Evolutionary conservation across 1,284 basidiomycete genomes (phyloP).

Genomic region (Heterobasidion parviporum): DNA sequence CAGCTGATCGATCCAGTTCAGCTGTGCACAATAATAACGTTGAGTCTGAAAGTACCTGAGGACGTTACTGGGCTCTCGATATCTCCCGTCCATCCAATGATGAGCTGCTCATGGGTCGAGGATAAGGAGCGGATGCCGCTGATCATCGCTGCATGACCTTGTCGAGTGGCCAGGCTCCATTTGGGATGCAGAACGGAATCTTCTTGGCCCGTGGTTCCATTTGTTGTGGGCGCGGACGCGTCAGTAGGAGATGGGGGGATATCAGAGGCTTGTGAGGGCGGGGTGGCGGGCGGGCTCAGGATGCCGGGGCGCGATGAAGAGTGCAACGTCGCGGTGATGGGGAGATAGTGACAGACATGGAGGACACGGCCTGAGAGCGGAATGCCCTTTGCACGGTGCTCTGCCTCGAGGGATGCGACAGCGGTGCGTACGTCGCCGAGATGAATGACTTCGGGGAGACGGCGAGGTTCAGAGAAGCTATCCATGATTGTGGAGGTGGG

Average conservation of each 20-base stretch:
- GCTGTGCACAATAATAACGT: neutral
- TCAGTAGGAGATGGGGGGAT: constrained; percentile 20
- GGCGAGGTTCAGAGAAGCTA: constrained; percentile 35
- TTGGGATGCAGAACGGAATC: constrained; percentile 4
- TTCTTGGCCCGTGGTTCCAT: constrained; percentile 6
- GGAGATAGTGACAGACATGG: constrained; percentile 82
- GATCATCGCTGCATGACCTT: constrained; percentile 94
- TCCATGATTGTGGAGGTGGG: constrained; percentile 27
- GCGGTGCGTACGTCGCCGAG: constrained; percentile 51
- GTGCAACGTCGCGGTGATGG: constrained; percentile 52
- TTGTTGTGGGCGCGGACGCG: constrained; percentile 4
- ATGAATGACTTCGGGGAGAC: constrained; percentile 27
- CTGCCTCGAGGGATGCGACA: constrained; percentile 57
- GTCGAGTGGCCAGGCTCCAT: constrained; percentile 78
- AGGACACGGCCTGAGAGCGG: constrained; percentile 78
- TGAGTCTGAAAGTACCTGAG: constrained; percentile 8
- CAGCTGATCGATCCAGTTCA: constrained; percentile 11
- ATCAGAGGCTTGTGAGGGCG: constrained; percentile 39
- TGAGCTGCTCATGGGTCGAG: constrained; percentile 79
- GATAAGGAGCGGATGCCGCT: constrained; percentile 85
- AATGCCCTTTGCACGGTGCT: constrained; percentile 61
- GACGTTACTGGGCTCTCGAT: constrained; percentile 37
- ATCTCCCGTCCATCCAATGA: constrained; percentile 94
- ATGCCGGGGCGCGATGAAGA: constrained; percentile 31
- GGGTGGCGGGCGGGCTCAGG: constrained; percentile 63